Conservation (phyloP, 768 basidiomycete genomes). For the Termitomyces sp. region DNA sequence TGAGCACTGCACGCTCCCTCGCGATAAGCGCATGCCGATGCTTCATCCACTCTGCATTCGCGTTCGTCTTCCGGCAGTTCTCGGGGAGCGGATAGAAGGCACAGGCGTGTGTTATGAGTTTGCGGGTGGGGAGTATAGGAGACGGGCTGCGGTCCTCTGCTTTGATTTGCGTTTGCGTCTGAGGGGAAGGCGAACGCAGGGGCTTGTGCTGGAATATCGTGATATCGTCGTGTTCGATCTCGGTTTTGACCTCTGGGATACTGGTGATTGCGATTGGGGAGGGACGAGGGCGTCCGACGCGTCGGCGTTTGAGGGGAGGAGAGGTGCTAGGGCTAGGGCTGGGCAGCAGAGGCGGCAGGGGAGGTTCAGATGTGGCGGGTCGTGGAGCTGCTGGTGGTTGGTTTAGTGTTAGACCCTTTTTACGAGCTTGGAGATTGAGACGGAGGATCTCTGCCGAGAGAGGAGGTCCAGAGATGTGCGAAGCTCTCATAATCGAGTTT, state of each 20-base stretch:
- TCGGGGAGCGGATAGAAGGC: constrained; percentile 23
- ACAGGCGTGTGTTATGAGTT: constrained; percentile 23
- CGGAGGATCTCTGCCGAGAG: neutral
- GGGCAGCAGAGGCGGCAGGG: neutral
- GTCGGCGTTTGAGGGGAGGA: neutral
- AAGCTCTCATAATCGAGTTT: no score
- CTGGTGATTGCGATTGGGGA: neutral
- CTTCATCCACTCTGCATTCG: constrained; percentile 12
- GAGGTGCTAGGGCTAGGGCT: neutral
- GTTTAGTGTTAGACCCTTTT: no score
- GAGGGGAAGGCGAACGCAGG: no score
- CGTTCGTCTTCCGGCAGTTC: constrained; percentile 19
- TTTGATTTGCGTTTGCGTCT: neutral
- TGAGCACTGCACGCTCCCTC: constrained; percentile 17
- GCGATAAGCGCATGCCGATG: constrained; percentile 18
- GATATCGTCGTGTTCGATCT: neutral
- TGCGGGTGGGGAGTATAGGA: constrained; percentile 5
- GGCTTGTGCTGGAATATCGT: neutral
- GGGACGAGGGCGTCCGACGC: neutral
- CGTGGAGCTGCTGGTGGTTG: no score
- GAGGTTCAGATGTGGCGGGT: no score
- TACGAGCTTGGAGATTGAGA: neutral
- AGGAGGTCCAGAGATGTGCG: no score
- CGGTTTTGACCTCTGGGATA: neutral
- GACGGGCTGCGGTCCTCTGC: neutral